These are phyloP conservation scores for Penicillium fimorum DNA, from an alignment of 495 filamentous ascomycete genomes.

Conservation along the genomic window DNA sequence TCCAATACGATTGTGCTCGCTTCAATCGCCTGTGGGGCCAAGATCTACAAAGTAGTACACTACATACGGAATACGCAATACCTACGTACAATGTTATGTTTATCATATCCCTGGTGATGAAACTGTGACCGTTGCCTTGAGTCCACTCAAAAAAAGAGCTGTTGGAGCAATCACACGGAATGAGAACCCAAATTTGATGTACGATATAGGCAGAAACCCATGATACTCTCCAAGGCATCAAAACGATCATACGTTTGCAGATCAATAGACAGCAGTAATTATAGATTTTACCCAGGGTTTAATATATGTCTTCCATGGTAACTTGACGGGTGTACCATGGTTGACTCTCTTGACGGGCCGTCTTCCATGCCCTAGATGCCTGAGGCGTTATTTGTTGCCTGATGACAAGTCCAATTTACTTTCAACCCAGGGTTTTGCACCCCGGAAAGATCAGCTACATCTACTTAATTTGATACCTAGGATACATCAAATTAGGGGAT, in stretches of 20 bases:
- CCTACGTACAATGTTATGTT: too few relatives aligned
- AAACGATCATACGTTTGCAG: not conserved
- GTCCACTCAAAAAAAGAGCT: conserved; percentile 5
- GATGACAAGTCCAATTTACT: not conserved
- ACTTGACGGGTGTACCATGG: not conserved
- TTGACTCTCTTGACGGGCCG: not conserved
- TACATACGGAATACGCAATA: not conserved
- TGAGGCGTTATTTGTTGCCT: not conserved
- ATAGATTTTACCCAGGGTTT: conserved; percentile 20
- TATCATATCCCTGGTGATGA: conserved; percentile 1
- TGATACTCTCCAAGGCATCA: not conserved
- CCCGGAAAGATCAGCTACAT: not conserved
- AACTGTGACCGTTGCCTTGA: not conserved
- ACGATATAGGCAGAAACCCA: not conserved
- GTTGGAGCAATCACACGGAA: conserved; percentile 15
- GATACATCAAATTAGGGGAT: not conserved
- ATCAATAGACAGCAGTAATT: conserved; percentile 25
- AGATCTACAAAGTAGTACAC: too few relatives aligned
- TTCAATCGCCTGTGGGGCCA: conserved; percentile 2
- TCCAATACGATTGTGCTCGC: conserved; percentile 1
- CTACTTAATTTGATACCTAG: not conserved
- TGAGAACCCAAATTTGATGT: not conserved
- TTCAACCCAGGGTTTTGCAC: not conserved
- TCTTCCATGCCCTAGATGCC: not conserved
- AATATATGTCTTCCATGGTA: conserved; percentile 3